Evolutionary conservation across 805 yeast genomes (phyloP).

Genomic region (Torulaspora microellipsoides): DNA sequence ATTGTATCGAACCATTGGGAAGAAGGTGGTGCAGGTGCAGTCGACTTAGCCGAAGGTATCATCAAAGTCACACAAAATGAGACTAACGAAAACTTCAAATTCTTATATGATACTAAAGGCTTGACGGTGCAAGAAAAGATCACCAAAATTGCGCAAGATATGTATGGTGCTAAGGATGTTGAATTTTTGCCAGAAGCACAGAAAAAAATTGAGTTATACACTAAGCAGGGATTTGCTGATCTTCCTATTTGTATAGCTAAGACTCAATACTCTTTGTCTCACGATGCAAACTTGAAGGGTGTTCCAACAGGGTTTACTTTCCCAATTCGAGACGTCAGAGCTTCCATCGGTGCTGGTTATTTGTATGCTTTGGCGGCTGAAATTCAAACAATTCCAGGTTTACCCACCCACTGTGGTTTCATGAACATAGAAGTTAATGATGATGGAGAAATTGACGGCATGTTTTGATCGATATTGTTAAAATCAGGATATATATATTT

Average conservation of each 20-base stretch:
- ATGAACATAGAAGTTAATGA: constrained; percentile 82
- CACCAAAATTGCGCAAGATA: constrained; percentile 59
- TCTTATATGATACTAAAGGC: constrained; percentile 58
- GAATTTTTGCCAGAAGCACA: constrained; percentile 68
- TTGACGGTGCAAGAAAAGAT: constrained; percentile 61
- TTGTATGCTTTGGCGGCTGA: constrained; percentile 82
- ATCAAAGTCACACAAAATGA: constrained; percentile 53
- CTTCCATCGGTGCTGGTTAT: constrained; percentile 79
- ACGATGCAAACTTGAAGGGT: constrained; percentile 77
- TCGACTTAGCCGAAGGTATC: constrained; percentile 67
- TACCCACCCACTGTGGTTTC: constrained; percentile 80
- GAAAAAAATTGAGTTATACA: constrained; percentile 61
- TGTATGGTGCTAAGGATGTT: constrained; percentile 74
- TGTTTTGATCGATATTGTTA: constrained; percentile 42
- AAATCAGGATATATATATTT: neutral
- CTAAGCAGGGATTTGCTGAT: constrained; percentile 69
- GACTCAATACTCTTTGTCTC: constrained; percentile 80
- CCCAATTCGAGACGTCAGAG: constrained; percentile 77
- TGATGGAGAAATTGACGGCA: constrained; percentile 77
- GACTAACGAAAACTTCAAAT: constrained; percentile 41
- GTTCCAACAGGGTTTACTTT: constrained; percentile 75
- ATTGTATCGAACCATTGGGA: constrained; percentile 84
- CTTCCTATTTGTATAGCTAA: constrained; percentile 82
- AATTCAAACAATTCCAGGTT: constrained; percentile 81
- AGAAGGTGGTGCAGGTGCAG: constrained; percentile 79